phyloP scores from a whole-genome alignment of 768 basidiomycete species.

The Psilocybe cubensis region DNA sequence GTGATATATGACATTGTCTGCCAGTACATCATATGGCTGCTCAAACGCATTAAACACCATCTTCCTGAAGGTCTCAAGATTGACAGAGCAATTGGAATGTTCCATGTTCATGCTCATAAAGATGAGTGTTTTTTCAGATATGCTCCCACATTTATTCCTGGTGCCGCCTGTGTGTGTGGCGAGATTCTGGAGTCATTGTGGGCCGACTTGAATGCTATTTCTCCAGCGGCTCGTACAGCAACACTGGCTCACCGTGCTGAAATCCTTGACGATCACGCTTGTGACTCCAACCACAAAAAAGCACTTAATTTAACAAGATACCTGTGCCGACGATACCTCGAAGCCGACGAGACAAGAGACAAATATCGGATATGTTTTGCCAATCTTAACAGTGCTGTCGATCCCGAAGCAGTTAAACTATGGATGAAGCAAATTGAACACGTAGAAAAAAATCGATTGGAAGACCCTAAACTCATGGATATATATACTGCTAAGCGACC shows the following conservation, averaged over 20 bases:
- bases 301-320: constrained; percentile 11
- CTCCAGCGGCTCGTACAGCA: constrained; percentile 10
- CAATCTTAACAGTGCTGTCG: neutral
- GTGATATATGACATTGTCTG: constrained; percentile 21
- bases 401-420: neutral
- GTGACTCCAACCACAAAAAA: constrained; percentile 28
- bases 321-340: neutral
- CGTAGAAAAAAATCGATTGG: neutral
- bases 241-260: constrained; percentile 18
- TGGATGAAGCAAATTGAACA: neutral
- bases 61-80: no score
- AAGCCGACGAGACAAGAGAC: neutral
- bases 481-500: no score
- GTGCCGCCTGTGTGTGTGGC: no score
- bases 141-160: constrained; percentile 19
- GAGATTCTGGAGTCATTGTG: constrained; percentile 25
- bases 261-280: constrained; percentile 27
- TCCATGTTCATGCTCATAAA: constrained; percentile 30
- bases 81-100: no score
- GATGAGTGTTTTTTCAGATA: constrained; percentile 29
- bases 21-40: constrained; percentile 20
- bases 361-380: neutral
- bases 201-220: constrained; percentile 20
- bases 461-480: neutral
- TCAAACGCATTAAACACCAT: no score